phyloP scores from a whole-genome alignment of 2,329 filamentous ascomycete species.

The Didymella keratinophila region DNA sequence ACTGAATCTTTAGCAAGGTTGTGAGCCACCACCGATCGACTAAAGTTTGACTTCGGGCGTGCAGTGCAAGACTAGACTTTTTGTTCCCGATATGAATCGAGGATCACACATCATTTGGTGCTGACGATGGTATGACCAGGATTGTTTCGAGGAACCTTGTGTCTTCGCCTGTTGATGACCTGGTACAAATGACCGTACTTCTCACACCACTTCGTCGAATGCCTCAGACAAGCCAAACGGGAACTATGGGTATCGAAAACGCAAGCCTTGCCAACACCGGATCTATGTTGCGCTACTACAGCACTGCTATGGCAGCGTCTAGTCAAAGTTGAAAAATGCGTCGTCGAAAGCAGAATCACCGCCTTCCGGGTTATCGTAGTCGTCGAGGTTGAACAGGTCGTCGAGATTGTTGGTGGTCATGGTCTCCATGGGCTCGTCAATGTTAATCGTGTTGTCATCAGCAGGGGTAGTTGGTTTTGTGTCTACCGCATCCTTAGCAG shows the following conservation, averaged over 20 bases:
- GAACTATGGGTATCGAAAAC: not conserved
- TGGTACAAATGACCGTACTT: not conserved
- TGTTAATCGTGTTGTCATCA: slow-evolving; percentile 7
- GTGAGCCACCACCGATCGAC: not conserved
- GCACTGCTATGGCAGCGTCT: not conserved
- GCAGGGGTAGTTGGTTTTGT: slow-evolving; percentile 8
- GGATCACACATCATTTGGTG: not conserved
- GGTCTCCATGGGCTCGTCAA: slow-evolving; percentile 39
- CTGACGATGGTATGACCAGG: not conserved
- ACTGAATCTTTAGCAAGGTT: not conserved
- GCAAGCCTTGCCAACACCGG: not conserved
- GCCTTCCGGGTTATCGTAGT: slow-evolving; percentile 42
- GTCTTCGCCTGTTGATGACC: not conserved
- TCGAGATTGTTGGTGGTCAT: slow-evolving; percentile 46
- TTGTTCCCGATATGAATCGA: not conserved
- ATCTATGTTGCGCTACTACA: not conserved
- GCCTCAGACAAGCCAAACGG: not conserved
- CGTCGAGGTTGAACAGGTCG: slow-evolving; percentile 48
- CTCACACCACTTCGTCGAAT: not conserved
- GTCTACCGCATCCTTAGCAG: slow-evolving; percentile 6
- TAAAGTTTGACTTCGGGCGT: not conserved
- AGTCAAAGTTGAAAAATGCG: slow-evolving; percentile 49
- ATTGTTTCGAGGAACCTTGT: not conserved
- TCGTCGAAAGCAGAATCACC: slow-evolving; percentile 48
- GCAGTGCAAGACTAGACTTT: not conserved